Conservation (phyloP, 2,329 filamentous ascomycete genomes). For the Amylocarpus encephaloides region DNA sequence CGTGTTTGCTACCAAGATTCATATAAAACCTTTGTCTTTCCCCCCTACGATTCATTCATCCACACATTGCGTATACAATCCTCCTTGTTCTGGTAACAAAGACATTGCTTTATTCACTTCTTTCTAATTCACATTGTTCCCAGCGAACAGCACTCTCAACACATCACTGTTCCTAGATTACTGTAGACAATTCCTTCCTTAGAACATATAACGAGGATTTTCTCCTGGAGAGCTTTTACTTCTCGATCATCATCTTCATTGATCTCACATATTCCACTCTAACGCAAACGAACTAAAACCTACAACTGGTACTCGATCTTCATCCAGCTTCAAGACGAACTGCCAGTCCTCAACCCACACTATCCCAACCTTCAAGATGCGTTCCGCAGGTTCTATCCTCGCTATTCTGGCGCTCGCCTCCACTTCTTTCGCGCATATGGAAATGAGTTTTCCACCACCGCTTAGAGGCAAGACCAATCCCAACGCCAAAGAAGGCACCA, state of each 20-base stretch:
- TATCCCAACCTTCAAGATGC: conserved; percentile 7
- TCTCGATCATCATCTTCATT: neutral
- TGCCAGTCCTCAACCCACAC: neutral
- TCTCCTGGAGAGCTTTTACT: neutral
- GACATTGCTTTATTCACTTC: neutral
- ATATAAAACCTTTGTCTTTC: neutral
- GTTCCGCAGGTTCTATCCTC: conserved; percentile 2
- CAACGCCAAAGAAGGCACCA: neutral
- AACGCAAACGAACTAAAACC: neutral
- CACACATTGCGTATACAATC: neutral
- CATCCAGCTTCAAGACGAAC: neutral
- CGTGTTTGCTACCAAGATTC: neutral
- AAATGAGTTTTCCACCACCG: conserved; percentile 12
- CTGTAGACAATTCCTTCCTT: no score
- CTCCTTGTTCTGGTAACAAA: conserved; percentile 6
- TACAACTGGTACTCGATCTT: neutral
- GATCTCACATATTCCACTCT: neutral
- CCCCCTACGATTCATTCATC: neutral
- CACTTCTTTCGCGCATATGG: conserved; percentile 12
- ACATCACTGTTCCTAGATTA: no score
- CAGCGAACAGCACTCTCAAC: neutral
- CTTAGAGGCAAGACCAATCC: conserved; percentile 12
- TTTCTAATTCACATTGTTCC: neutral
- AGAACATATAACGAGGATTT: no score
- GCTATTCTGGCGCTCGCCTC: conserved; percentile 5